Base-by-base conservation (phyloP, 2,329 filamentous ascomycete species). In the Sclerotinia subarctica region DNA sequence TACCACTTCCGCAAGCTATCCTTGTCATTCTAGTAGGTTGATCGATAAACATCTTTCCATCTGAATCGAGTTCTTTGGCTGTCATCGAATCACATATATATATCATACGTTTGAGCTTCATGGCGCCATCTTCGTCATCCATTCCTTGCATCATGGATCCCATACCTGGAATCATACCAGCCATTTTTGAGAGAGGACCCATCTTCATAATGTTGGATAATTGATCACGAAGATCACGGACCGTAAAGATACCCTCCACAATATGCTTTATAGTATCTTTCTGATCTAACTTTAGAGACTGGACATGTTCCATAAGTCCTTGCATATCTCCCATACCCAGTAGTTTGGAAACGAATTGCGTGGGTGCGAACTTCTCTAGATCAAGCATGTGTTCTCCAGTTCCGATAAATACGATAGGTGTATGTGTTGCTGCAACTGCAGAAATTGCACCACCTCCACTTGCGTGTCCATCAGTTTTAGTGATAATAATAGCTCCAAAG, bases 211-310 rank as follows among this genome's bases (percentile, higher is more conserved):
- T 97, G 76, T 98, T 98, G 69, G 90, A 91, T 17, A 99, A 88
- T 78, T 99, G 96, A 78, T 99, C 95, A 26, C 95, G 88, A 73
- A 99, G 85, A 78, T 99, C 95, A 67, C 95, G 90, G 46, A 99
- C 86, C 0, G 95, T 97, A 80, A 98, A 99, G 71, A 97, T 94
- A 67, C 95, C 95, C 76, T 97, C 94, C 8, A 93, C 91, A 73
- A 99, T 96, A 81, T 99, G 94, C 83, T 99, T 99, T 85, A 99
- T 97, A 4, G 95, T 98, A 76, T 98, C 94, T 80, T 99, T 98
- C 73, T 97, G 95, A 79, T 98, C 94, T 62, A 97, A 86, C 78
- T 96, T 97, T 64, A 99, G 86, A 44, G 90, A 92, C 78, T 99
- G 95, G 1, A 99, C 95, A 77, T 99, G 95, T 80, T 99, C 95